Evolutionary conservation across 2,329 filamentous ascomycete genomes (phyloP).

Genomic region (Ambrosiella xylebori): DNA sequence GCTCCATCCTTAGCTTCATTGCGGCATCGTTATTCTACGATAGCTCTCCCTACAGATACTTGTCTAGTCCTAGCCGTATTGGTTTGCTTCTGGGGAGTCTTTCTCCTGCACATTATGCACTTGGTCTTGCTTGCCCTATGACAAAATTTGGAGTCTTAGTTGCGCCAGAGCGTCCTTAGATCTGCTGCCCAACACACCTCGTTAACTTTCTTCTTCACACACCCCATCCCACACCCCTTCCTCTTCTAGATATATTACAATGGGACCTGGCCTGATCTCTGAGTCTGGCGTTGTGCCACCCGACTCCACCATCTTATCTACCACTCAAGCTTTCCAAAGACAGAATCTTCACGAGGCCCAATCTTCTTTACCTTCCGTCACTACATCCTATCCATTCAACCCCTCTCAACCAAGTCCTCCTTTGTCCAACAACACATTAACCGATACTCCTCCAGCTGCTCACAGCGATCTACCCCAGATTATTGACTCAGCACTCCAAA

Average conservation of each 20-base stretch:
- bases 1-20: neutral
- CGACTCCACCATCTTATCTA: neutral
- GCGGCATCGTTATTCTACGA: neutral
- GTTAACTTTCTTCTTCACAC: neutral
- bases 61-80: neutral
- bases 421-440: neutral
- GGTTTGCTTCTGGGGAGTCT: neutral
- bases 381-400: too few species aligned
- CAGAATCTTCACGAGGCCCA: too few species aligned
- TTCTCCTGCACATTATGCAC: conserved; percentile 8
- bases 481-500: neutral
- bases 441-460: neutral
- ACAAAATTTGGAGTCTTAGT: conserved; percentile 11
- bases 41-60: neutral
- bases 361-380: too few species aligned
- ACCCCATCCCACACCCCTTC: neutral
- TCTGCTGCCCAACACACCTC: neutral
- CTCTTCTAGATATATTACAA: neutral
- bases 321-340: too few species aligned
- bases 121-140: conserved; percentile 1
- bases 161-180: conserved; percentile 10
- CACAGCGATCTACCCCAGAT: neutral
- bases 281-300: neutral
- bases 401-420: neutral
- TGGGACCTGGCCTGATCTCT: neutral